Conservation (phyloP, 2,329 filamentous ascomycete species). For the Aureobasidium sp. region DNA sequence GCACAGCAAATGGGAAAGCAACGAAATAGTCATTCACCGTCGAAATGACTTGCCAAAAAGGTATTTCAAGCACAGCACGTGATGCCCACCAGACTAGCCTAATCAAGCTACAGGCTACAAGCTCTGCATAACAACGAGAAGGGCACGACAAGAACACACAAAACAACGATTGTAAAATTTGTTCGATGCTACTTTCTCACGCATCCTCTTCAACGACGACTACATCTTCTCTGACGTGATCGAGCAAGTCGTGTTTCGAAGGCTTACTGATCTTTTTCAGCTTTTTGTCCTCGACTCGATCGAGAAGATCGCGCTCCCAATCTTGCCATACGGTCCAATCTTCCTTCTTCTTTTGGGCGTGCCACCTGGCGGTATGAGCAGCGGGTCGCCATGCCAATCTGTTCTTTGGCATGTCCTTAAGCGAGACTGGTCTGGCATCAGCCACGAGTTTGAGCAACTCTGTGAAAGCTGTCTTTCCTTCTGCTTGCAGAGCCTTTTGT, state of each 20-base stretch:
- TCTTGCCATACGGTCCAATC: constrained; percentile 49
- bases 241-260: not conserved
- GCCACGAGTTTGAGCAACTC: constrained; percentile 58
- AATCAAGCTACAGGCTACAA: not conserved
- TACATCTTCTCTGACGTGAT: not conserved
- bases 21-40: no score
- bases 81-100: not conserved
- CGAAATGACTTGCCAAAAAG: not conserved
- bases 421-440: constrained; percentile 52
- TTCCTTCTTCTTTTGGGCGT: constrained; percentile 58
- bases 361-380: constrained; percentile 57
- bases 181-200: not conserved
- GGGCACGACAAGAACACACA: not conserved
- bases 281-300: not conserved
- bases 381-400: constrained; percentile 61
- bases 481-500: constrained; percentile 49
- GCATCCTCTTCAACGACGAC: not conserved
- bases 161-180: not conserved
- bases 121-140: not conserved
- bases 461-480: constrained; percentile 57
- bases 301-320: constrained; percentile 27
- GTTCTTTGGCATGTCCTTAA: constrained; percentile 52
- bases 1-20: no score
- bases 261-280: not conserved
- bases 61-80: not conserved